Conservation (phyloP, 176 grass and related monocot species). For the Carex pumila region DNA sequence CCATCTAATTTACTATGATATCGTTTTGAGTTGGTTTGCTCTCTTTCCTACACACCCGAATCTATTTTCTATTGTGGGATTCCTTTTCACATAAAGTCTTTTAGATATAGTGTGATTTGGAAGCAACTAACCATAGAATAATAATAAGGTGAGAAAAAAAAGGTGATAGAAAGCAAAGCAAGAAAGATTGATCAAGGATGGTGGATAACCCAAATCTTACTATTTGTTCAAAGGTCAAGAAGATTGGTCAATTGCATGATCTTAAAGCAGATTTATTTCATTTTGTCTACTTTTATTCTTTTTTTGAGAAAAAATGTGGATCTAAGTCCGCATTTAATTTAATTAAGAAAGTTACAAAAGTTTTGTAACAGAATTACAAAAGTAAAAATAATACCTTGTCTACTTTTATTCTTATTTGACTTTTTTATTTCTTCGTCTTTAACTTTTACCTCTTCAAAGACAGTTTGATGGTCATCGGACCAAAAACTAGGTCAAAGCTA, state of each 20-base stretch:
- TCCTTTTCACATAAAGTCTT: slow-evolving; percentile 35
- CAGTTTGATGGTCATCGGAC: no score
- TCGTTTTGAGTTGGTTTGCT: slow-evolving; percentile 28
- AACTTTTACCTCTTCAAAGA: not conserved
- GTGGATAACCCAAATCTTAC: slow-evolving; percentile 11
- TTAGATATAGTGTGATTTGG: slow-evolving; percentile 38
- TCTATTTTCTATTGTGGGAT: slow-evolving; percentile 25
- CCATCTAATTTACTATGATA: not conserved
- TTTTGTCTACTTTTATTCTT: slow-evolving; percentile 1
- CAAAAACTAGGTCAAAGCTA: no score
- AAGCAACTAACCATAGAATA: slow-evolving; percentile 42
- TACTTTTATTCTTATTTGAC: slow-evolving; percentile 13
- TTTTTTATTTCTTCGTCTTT: not conserved
- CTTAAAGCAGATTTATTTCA: slow-evolving; percentile 25
- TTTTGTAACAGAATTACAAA: no score
- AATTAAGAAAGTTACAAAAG: no score
- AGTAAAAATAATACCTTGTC: no score
- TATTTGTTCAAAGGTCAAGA: slow-evolving; percentile 36
- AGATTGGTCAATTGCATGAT: slow-evolving; percentile 27
- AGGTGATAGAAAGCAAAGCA: slow-evolving; percentile 6
- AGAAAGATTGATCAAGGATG: not conserved
- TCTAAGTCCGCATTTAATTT: no score
- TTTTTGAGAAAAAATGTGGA: no score
- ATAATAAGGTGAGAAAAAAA: not conserved
- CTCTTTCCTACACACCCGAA: slow-evolving; percentile 26